Percentiles rank a stretch among this genome's conserved stretches.
phyloP scores from a whole-genome alignment of 495 filamentous ascomycete genomes.

The Glutinoglossum americanum region DNA sequence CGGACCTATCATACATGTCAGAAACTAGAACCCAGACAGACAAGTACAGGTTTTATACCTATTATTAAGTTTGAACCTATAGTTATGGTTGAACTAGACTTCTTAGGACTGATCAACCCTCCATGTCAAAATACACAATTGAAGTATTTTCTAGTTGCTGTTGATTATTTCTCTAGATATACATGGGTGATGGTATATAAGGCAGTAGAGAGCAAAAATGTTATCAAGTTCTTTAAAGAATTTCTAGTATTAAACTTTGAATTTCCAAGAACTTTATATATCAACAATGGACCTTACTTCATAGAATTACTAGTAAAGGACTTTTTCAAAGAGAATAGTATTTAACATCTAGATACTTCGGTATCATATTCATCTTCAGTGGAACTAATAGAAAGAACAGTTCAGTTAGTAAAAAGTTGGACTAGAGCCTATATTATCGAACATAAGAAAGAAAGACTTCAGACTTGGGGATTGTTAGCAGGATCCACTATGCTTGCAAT shows the following conservation, averaged over 20 bases:
- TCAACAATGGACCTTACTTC: conserved; percentile 2
- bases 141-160: background rate
- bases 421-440: background rate
- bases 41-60: background rate
- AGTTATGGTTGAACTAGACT: background rate
- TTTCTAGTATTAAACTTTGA: background rate
- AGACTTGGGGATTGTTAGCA: background rate
- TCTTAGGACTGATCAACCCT: background rate
- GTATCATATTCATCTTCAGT: background rate
- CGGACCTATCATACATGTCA: background rate
- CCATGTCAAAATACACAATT: background rate
- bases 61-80: background rate
- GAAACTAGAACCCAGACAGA: background rate
- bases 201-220: background rate
- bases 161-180: background rate
- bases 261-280: background rate
- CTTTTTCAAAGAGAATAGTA: background rate
- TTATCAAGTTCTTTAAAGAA: background rate
- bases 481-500: background rate
- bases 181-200: background rate
- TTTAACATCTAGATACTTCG: background rate
- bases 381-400: background rate
- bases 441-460: no score
- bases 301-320: no score
- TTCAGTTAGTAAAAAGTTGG: background rate